These are phyloP conservation scores for Tuber umbilicatum DNA, from an alignment of 495 filamentous ascomycete species.

Conservation along the genomic window DNA sequence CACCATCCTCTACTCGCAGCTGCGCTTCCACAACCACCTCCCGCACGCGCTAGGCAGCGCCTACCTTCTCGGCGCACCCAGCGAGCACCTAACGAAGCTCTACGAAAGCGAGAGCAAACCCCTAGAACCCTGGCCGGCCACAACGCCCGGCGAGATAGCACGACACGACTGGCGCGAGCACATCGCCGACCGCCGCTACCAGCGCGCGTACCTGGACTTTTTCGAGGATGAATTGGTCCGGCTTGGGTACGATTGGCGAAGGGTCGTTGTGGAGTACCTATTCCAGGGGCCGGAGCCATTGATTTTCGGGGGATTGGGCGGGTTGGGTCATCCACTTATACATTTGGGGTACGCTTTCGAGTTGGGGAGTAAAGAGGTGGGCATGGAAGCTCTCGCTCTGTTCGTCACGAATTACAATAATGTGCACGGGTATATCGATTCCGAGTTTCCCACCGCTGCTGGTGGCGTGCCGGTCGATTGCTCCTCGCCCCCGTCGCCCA, in stretches of 20 bases:
- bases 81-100: conserved; percentile 62
- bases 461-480: not conserved
- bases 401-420: conserved; percentile 62
- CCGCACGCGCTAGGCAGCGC: conserved; percentile 76
- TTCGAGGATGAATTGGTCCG: conserved; percentile 77
- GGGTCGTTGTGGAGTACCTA: conserved; percentile 66
- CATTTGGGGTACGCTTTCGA: conserved; percentile 87
- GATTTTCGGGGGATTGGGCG: conserved; percentile 66
- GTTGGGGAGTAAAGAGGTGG: conserved; percentile 67
- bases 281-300: conserved; percentile 69
- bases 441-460: conserved; percentile 42
- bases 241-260: conserved; percentile 75
- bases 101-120: conserved; percentile 67
- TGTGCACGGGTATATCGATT: conserved; percentile 73
- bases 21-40: conserved; percentile 79
- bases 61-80: conserved; percentile 71
- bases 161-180: conserved; percentile 79
- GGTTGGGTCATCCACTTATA: conserved; percentile 78
- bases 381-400: conserved; percentile 67
- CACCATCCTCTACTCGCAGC: conserved; percentile 66
- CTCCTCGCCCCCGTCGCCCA: conserved; percentile 9
- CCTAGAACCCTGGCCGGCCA: conserved; percentile 73
- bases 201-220: conserved; percentile 84
- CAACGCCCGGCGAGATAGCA: conserved; percentile 71
- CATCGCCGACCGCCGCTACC: conserved; percentile 70